Evolutionary conservation across 768 basidiomycete genomes (phyloP), one percentile per base, ranked within the genome.

Genomic region (Favolaschia claudopus): DNA sequence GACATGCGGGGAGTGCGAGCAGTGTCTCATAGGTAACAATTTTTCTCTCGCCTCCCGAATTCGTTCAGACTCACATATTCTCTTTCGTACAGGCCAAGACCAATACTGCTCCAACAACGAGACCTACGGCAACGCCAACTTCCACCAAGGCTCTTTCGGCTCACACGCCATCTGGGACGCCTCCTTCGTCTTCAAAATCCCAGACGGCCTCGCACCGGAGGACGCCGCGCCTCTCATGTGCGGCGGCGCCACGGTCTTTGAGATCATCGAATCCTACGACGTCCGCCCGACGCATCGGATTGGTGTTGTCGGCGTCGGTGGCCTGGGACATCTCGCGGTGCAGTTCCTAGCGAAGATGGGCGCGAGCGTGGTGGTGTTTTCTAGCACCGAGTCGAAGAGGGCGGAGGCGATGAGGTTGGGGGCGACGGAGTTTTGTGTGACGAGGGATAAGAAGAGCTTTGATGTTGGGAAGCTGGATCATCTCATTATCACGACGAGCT

Each of bases 321-420:
- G 76, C 15, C 70, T 77, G 27, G 76, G 76, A 10, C 75, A 76
- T 40, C 69, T 76, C 34, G 73, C 72, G 12, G 72, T 76, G 29
- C 74, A 76, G 43, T 76, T 76, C 53, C 72, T 74, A 6, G 56
- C 72, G 43, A 77, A 74, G 60, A 76, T 76, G 76, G 76, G 76
- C 14, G 77, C 75, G 25, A 70, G 74, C 9, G 74, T 77, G 10
- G 73, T 76, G 43, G 76, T 72, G 8, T 71, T 77, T 24, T 77
- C 76, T 10, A 44, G 70, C 25, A 69, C 75, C 1, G 70, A 74
- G 7, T 38, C 27, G n/a, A 77, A 77, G 51, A 70, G 31, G 31
- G 67, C 70, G 15, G 76, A 76, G 27, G 73, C 76, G n/a, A 57
- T 38, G 52, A 50, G 47, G 19, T 65, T 77, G 0, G 76, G 76